Conservation (phyloP, 1,284 basidiomycete genomes). For the Sanghuangporus sanghuang region DNA sequence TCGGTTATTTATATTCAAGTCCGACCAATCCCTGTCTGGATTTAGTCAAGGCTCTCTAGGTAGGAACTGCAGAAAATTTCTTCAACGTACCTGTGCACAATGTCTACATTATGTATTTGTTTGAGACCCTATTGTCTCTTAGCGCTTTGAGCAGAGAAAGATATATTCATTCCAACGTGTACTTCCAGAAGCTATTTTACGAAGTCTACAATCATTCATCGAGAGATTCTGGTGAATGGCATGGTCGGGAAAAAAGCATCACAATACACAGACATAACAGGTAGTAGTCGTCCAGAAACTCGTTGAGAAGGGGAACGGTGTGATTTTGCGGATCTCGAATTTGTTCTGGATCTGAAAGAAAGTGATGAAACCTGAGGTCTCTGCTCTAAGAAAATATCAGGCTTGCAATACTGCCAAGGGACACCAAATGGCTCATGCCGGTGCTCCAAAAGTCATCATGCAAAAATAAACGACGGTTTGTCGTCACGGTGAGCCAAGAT, state of each 20-base stretch:
- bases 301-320: conserved; percentile 1
- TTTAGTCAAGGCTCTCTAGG: too few species aligned
- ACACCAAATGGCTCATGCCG: too few species aligned
- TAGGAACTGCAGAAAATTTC: too few species aligned
- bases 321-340: background rate
- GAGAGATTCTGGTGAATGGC: background rate
- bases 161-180: background rate
- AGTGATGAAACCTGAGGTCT: conserved; percentile 21
- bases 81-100: background rate
- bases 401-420: too few species aligned
- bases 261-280: background rate
- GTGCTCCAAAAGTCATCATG: background rate
- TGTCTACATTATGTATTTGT: background rate
- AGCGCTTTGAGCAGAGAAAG: background rate
- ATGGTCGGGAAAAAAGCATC: conserved; percentile 1
- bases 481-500: conserved; percentile 17
- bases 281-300: background rate
- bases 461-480: background rate
- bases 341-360: background rate
- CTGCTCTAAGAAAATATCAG: background rate
- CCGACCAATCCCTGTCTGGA: too few species aligned
- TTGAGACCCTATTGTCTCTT: background rate
- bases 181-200: conserved; percentile 9
- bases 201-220: conserved; percentile 11
- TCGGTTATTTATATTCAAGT: too few species aligned